phyloP scores from a whole-genome alignment of 2,329 filamentous ascomycete genomes.

The Cryphonectria carpinicola region DNA sequence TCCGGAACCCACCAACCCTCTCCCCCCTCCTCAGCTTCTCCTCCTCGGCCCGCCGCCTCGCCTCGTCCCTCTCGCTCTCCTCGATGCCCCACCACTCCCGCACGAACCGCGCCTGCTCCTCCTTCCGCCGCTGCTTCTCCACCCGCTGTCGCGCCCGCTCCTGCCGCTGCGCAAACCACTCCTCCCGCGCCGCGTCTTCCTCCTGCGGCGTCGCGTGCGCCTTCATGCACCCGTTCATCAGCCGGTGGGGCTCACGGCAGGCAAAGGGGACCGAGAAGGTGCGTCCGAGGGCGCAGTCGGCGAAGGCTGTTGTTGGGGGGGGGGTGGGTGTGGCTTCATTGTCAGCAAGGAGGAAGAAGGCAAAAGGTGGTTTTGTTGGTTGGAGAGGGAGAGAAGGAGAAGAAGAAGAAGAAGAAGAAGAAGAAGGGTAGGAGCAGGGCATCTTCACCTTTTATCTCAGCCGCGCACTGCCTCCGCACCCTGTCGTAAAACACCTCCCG shows the following conservation, averaged over 20 bases:
- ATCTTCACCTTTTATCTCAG: conserved; percentile 72
- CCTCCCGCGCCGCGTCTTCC: conserved; percentile 84
- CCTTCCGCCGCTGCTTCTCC: conserved; percentile 61
- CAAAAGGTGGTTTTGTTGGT: background rate
- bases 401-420: conserved; percentile 4
- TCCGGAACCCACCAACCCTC: conserved; percentile 57
- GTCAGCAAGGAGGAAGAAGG: background rate
- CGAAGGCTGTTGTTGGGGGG: conserved; percentile 68
- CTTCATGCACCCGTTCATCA: conserved; percentile 96
- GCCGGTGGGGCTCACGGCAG: conserved; percentile 76
- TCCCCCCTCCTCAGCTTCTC: conserved; percentile 56
- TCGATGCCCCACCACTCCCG: conserved; percentile 70
- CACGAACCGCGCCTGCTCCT: conserved; percentile 67
- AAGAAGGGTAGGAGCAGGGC: background rate
- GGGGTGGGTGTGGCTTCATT: background rate
- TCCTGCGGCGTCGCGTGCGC: conserved; percentile 81
- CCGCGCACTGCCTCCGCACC: conserved; percentile 74
- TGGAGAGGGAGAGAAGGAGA: conserved; percentile 1
- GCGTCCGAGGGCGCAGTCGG: conserved; percentile 82
- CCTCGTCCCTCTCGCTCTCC: conserved; percentile 55
- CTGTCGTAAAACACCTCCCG: conserved; percentile 79
- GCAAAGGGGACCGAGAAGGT: conserved; percentile 88
- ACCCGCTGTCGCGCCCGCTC: conserved; percentile 71
- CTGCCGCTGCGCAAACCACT: conserved; percentile 85
- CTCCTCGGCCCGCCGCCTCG: conserved; percentile 53